Percentiles rank a stretch among this genome's conserved stretches.
Evolutionary conservation across 306 rosid genomes (phyloP).

Genomic region (Pterocarpus macrocarpus): DNA sequence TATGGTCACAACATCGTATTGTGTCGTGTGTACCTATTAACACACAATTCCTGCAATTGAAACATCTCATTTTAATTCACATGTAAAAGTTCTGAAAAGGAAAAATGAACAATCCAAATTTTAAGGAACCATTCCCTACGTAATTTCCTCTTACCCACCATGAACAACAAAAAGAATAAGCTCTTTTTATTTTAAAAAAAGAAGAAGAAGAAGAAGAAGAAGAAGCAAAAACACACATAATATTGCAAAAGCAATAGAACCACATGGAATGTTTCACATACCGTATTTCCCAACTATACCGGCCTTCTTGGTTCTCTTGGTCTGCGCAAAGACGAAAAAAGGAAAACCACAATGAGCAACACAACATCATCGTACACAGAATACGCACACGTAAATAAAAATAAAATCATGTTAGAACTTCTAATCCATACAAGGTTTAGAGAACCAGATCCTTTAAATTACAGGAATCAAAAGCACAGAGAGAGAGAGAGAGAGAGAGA

Average conservation of each 20-base stretch:
- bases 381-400: no score
- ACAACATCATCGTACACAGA: neutral
- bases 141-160: neutral
- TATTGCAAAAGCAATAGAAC: no score
- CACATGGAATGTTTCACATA: constrained; percentile 38
- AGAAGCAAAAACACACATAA: no score
- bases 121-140: neutral
- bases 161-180: neutral
- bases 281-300: constrained; percentile 92
- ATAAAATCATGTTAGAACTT: neutral
- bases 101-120: neutral
- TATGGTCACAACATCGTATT: neutral
- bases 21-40: neutral
- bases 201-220: neutral
- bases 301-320: constrained; percentile 94
- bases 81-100: neutral
- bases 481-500: neutral
- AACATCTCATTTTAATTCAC: neutral
- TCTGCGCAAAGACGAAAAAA: constrained; percentile 49
- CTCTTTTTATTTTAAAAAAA: neutral
- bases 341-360: neutral
- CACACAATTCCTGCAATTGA: neutral
- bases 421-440: neutral
- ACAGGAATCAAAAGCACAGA: neutral
- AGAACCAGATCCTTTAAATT: neutral